A percentile compares a stretch with the other conserved stretches of the same genome.
Evolutionary conservation across 441 rosid genomes (phyloP).

Genomic region (Aleurites moluccanus): DNA sequence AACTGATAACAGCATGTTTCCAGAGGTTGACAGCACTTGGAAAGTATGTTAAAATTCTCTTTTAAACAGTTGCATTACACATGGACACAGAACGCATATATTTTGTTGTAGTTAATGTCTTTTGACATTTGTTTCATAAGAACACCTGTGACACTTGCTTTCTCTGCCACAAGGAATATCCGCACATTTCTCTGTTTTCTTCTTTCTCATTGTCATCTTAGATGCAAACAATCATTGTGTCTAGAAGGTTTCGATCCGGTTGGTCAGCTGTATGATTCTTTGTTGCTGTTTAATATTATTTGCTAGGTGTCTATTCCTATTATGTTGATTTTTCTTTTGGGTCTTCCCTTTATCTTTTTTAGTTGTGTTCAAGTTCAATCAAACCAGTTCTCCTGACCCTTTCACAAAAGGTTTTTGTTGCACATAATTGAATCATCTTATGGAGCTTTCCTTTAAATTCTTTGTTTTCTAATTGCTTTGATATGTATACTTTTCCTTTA

Average conservation of each 20-base stretch:
- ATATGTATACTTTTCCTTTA: background rate
- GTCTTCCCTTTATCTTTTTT: background rate
- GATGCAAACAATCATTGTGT: background rate
- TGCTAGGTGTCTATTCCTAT: background rate
- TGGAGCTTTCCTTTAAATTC: background rate
- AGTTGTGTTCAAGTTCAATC: conserved; percentile 2
- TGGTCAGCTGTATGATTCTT: background rate
- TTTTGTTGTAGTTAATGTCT: background rate
- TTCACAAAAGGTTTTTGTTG: background rate
- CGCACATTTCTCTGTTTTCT: background rate
- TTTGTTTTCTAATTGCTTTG: background rate
- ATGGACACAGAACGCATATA: background rate
- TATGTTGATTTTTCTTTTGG: background rate
- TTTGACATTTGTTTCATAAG: background rate
- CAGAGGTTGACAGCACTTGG: conserved; percentile 95
- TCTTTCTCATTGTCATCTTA: background rate
- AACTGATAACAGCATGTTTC: conserved; percentile 75
- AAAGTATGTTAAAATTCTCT: conserved; percentile 51
- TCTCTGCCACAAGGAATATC: background rate
- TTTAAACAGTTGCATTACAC: background rate
- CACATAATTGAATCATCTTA: background rate
- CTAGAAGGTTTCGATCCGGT: background rate
- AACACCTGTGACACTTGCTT: background rate
- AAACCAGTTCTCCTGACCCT: background rate
- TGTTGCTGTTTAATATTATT: background rate